phyloP scores from a whole-genome alignment of 768 basidiomycete species.

The Boletales sp. region DNA sequence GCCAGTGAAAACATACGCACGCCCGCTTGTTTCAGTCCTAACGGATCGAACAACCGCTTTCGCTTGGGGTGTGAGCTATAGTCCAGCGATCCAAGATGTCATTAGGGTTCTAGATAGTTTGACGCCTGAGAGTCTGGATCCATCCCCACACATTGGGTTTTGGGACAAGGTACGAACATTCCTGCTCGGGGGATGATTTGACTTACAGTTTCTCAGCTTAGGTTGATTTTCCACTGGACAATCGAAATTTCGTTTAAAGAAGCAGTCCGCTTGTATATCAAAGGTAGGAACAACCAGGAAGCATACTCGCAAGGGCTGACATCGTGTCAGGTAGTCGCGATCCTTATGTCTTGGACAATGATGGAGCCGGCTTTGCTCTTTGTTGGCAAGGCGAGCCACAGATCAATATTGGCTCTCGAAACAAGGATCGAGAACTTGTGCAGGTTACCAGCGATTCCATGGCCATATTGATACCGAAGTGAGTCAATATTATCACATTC shows the following conservation, averaged over 20 bases:
- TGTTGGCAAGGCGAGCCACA: conserved; percentile 78
- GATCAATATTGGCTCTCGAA: conserved; percentile 65
- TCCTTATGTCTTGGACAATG: conserved; percentile 64
- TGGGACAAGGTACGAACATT: conserved; percentile 80
- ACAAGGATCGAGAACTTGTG: conserved; percentile 71
- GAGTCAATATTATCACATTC: conserved; percentile 26
- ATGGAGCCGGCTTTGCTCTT: conserved; percentile 84
- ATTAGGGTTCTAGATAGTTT: conserved; percentile 80
- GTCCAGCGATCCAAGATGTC: conserved; percentile 82
- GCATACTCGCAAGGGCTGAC: conserved; percentile 7
- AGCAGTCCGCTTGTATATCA: conserved; percentile 78
- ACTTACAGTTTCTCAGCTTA: conserved; percentile 42
- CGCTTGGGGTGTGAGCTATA: conserved; percentile 87
- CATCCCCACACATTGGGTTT: conserved; percentile 81
- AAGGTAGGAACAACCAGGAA: conserved; percentile 49
- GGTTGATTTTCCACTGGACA: conserved; percentile 83
- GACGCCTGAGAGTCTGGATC: conserved; percentile 72
- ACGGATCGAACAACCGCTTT: conserved; percentile 66
- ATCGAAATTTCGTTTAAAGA: conserved; percentile 60
- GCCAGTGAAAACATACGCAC: conserved; percentile 91
- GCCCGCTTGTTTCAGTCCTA: conserved; percentile 65
- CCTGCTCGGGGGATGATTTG: background rate
- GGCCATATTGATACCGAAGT: conserved; percentile 85
- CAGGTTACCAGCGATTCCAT: conserved; percentile 81
- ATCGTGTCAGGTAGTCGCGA: conserved; percentile 64